Percentiles rank a stretch among this genome's conserved stretches.
These are phyloP conservation scores for Kodamaea sagamina DNA, from an alignment of 805 yeast genomes.

Conservation along the genomic window DNA sequence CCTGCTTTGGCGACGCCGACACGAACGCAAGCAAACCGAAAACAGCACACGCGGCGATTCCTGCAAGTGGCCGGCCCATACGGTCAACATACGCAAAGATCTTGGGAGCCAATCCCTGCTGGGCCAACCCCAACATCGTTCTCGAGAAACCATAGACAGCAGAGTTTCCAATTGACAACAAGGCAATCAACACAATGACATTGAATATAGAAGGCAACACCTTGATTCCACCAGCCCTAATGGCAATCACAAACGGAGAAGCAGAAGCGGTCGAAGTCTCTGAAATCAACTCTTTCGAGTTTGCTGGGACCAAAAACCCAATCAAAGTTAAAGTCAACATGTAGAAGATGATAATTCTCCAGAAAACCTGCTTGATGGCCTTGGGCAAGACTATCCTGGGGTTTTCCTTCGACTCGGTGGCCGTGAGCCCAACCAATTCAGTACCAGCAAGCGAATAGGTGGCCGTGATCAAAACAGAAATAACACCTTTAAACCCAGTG, in stretches of 20 bases:
- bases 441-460: conserved; percentile 47
- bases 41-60: conserved; percentile 34
- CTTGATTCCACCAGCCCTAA: conserved; percentile 41
- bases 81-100: conserved; percentile 39
- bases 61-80: conserved; percentile 42
- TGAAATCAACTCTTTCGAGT: conserved; percentile 27
- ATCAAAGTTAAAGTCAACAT: conserved; percentile 43
- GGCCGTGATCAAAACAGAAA: conserved; percentile 41
- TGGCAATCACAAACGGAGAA: conserved; percentile 46
- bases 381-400: conserved; percentile 42
- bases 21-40: conserved; percentile 43
- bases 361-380: conserved; percentile 46
- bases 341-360: conserved; percentile 43
- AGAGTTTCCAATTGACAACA: conserved; percentile 45
- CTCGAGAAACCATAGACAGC: conserved; percentile 47
- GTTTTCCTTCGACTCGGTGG: conserved; percentile 36
- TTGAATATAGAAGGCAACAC: conserved; percentile 46
- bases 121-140: conserved; percentile 41
- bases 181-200: conserved; percentile 42
- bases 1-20: conserved; percentile 40
- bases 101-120: conserved; percentile 43
- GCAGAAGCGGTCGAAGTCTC: conserved; percentile 35
- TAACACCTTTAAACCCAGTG: conserved; percentile 39
- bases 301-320: conserved; percentile 41
- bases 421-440: conserved; percentile 43